phyloP scores from a whole-genome alignment of 257 asterid genomes.

The Solanum chaucha region DNA sequence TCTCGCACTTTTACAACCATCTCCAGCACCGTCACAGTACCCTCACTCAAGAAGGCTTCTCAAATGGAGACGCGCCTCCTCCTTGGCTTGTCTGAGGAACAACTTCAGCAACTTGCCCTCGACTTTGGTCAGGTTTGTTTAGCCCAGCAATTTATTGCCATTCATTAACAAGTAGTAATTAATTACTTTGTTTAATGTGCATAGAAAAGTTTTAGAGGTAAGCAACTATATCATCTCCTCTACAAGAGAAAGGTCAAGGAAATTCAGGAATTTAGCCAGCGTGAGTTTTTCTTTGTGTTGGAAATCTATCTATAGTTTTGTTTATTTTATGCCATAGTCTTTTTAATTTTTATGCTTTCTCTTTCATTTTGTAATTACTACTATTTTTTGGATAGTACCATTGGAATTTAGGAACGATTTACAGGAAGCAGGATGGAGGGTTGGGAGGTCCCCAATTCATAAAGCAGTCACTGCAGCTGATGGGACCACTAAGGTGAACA shows the following conservation, averaged over 20 bases:
- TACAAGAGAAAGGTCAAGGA: constrained; percentile 78
- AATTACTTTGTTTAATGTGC: background rate
- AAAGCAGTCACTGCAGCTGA: constrained; percentile 65
- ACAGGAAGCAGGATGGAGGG: constrained; percentile 78
- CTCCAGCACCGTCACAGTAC: constrained; percentile 22
- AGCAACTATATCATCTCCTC: constrained; percentile 73
- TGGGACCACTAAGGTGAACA: constrained; percentile 83
- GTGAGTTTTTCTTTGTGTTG: constrained; percentile 31
- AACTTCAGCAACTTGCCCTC: constrained; percentile 67
- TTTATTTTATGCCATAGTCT: background rate
- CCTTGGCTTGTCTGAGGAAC: constrained; percentile 74
- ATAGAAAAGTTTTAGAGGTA: constrained; percentile 83
- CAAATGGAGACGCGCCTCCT: constrained; percentile 44
- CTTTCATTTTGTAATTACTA: background rate
- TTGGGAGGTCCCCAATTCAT: constrained; percentile 68
- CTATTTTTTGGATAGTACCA: constrained; percentile 46
- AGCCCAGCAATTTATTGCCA: background rate
- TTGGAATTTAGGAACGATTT: constrained; percentile 69
- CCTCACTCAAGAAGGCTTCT: constrained; percentile 23
- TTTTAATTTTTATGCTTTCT: background rate
- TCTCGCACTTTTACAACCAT: constrained; percentile 35
- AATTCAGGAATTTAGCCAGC: constrained; percentile 58
- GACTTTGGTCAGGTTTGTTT: constrained; percentile 54
- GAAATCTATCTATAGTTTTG: background rate
- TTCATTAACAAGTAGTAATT: background rate